Percentiles rank a stretch among this genome's conserved stretches.
Conservation (phyloP, 495 filamentous ascomycete species). For the Daldinia vernicosa region DNA sequence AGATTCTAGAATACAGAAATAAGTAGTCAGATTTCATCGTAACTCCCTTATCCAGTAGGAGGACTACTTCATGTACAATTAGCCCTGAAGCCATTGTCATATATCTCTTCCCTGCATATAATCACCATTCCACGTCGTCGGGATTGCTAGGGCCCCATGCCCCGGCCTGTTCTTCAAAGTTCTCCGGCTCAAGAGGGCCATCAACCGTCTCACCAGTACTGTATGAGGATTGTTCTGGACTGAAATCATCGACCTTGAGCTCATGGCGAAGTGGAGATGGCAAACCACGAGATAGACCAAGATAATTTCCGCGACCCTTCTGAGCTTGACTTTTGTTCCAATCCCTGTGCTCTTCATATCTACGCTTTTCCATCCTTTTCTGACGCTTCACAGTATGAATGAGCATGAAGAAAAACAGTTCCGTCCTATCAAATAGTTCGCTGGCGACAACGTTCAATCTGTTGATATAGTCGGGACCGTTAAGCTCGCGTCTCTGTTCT, state of each 20-base stretch:
- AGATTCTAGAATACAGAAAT: neutral
- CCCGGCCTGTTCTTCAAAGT: neutral
- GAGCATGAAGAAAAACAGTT: neutral
- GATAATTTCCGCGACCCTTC: neutral
- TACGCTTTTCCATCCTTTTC: neutral
- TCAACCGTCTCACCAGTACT: neutral
- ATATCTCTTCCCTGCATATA: neutral
- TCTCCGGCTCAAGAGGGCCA: neutral
- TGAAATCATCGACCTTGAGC: neutral
- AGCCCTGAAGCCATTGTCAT: neutral
- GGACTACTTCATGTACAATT: neutral
- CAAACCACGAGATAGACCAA: neutral
- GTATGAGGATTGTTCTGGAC: neutral
- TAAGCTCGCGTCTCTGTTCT: neutral
- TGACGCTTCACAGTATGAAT: neutral
- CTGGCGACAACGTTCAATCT: neutral
- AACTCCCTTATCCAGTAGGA: neutral
- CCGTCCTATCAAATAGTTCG: neutral
- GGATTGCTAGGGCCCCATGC: neutral
- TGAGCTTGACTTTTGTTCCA: neutral
- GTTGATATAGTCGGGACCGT: neutral
- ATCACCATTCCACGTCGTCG: neutral
- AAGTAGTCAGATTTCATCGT: neutral
- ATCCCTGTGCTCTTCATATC: neutral
- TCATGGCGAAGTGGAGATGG: neutral